Conservation (phyloP, 1,284 basidiomycete species). For the Mycosarcoma mackinlayi region DNA sequence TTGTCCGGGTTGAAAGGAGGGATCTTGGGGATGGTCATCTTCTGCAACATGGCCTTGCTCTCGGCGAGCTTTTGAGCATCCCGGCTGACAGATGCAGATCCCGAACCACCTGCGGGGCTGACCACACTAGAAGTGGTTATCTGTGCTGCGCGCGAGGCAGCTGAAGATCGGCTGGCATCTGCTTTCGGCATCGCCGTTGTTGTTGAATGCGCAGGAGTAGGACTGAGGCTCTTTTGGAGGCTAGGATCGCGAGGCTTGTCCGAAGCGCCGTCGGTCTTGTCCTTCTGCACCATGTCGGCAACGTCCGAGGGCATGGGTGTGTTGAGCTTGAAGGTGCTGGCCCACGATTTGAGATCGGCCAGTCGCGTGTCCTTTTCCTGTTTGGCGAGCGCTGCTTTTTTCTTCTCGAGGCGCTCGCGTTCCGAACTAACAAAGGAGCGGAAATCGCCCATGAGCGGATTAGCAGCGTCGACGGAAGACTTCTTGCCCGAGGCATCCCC, state of each 20-base stretch:
- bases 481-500: slow-evolving; percentile 31
- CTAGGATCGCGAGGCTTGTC: slow-evolving; percentile 60
- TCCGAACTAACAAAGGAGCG: slow-evolving; percentile 64
- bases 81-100: slow-evolving; percentile 19
- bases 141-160: slow-evolving; percentile 29
- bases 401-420: slow-evolving; percentile 74
- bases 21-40: slow-evolving; percentile 81
- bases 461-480: slow-evolving; percentile 32
- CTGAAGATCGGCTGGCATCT: slow-evolving; percentile 29
- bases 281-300: slow-evolving; percentile 73
- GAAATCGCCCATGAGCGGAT: slow-evolving; percentile 62
- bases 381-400: slow-evolving; percentile 88
- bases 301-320: slow-evolving; percentile 93
- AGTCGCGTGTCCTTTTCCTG: slow-evolving; percentile 92
- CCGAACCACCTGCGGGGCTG: slow-evolving; percentile 34
- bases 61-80: slow-evolving; percentile 49
- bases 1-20: slow-evolving; percentile 84
- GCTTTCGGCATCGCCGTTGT: slow-evolving; percentile 17
- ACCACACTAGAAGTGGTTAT: slow-evolving; percentile 25
- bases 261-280: slow-evolving; percentile 50
- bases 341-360: slow-evolving; percentile 91
- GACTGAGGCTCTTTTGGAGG: slow-evolving; percentile 60
- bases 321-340: slow-evolving; percentile 93
- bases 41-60: slow-evolving; percentile 67
- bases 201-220: slow-evolving; percentile 40